Conservation (phyloP, 768 basidiomycete species). For the Trametes villosa region DNA sequence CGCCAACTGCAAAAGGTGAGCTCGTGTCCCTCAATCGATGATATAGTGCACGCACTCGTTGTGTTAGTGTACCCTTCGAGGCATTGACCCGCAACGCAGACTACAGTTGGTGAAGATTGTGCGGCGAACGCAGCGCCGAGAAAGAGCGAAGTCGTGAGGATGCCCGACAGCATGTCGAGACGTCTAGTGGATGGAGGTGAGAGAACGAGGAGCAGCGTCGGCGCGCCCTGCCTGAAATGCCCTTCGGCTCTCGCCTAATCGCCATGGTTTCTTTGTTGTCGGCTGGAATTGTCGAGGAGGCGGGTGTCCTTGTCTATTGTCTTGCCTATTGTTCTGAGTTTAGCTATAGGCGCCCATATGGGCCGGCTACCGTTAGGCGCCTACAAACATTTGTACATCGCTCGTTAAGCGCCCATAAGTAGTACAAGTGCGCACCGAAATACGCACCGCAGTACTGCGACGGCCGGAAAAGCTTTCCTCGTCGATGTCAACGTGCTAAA, state of each 20-base stretch:
- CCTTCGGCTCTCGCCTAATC: slow-evolving; percentile 22
- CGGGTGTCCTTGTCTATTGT: slow-evolving; percentile 18
- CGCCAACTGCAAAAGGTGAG: slow-evolving; percentile 59
- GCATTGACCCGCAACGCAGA: slow-evolving; percentile 91
- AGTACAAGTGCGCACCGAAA: too few relatives aligned
- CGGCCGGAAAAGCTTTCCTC: too few relatives aligned
- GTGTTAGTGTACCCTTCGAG: slow-evolving; percentile 77
- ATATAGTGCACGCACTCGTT: slow-evolving; percentile 54
- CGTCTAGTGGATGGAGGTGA: slow-evolving; percentile 24
- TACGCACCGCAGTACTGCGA: too few relatives aligned
- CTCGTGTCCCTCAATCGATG: neutral
- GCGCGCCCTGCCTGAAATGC: slow-evolving; percentile 23
- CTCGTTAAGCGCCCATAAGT: neutral
- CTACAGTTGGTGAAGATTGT: slow-evolving; percentile 60
- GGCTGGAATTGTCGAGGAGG: slow-evolving; percentile 13
- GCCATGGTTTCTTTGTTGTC: slow-evolving; percentile 34
- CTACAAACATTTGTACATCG: slow-evolving; percentile 3
- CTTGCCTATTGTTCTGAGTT: slow-evolving; percentile 20
- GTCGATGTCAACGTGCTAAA: too few relatives aligned
- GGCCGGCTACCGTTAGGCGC: neutral
- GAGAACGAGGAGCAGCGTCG: slow-evolving; percentile 6
- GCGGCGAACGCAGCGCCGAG: slow-evolving; percentile 45
- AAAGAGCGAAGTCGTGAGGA: slow-evolving; percentile 41
- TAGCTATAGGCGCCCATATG: slow-evolving; percentile 10
- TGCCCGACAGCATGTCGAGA: slow-evolving; percentile 45